Percentiles rank a stretch among this genome's conserved stretches.
Conservation (phyloP, 805 yeast genomes). For the Saturnispora silvae region DNA sequence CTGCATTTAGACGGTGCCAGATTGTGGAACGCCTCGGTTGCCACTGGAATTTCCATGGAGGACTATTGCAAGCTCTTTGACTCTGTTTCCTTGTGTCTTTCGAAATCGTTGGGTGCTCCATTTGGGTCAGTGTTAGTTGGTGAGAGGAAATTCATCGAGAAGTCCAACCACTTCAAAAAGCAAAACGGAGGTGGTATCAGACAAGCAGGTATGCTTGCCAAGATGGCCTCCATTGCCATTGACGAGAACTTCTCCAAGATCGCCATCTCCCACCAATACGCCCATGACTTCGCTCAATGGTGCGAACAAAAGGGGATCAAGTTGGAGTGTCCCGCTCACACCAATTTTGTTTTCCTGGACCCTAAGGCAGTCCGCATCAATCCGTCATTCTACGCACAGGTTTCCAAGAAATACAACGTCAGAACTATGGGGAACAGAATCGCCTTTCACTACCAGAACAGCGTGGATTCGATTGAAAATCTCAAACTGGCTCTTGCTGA, state of each 20-base stretch:
- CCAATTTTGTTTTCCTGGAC: conserved; percentile 77
- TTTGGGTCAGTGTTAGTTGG: conserved; percentile 86
- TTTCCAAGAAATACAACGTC: conserved; percentile 48
- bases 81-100: conserved; percentile 80
- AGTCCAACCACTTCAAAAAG: conserved; percentile 78
- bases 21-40: conserved; percentile 80
- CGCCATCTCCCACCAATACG: conserved; percentile 38
- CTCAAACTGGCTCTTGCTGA: conserved; percentile 50
- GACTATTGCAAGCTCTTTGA: conserved; percentile 75
- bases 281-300: conserved; percentile 40
- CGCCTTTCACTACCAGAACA: conserved; percentile 68
- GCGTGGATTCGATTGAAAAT: conserved; percentile 42
- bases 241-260: conserved; percentile 59
- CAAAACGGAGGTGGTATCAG: conserved; percentile 92
- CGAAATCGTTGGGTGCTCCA: conserved; percentile 90
- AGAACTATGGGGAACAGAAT: conserved; percentile 63
- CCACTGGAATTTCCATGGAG: conserved; percentile 52
- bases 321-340: conserved; percentile 66
- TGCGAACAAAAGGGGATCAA: conserved; percentile 43
- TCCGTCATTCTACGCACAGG: conserved; percentile 27
- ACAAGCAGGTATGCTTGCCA: conserved; percentile 72
- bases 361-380: conserved; percentile 42
- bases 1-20: conserved; percentile 95
- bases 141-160: conserved; percentile 40
- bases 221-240: conserved; percentile 73